phyloP scores from a whole-genome alignment of 1,139 yeast species.

The Ogataea hybrid region DNA sequence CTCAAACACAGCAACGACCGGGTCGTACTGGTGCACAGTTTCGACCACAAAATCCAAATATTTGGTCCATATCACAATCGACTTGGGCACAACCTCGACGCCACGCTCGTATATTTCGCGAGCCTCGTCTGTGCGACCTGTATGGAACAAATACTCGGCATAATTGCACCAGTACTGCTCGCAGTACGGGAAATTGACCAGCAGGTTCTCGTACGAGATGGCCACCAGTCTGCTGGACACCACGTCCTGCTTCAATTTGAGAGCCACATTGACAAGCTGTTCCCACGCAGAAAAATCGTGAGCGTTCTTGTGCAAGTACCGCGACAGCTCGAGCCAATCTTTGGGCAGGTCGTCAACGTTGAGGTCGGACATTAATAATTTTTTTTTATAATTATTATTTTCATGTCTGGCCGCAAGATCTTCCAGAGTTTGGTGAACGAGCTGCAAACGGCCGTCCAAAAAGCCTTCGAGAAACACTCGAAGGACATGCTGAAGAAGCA shows the following conservation, averaged over 20 bases:
- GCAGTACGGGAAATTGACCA: slow-evolving; percentile 63
- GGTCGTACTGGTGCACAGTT: slow-evolving; percentile 36
- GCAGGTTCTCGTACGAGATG: slow-evolving; percentile 52
- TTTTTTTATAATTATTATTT: not conserved
- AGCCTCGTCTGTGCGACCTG: slow-evolving; percentile 54
- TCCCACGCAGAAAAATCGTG: slow-evolving; percentile 34
- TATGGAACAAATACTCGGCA: slow-evolving; percentile 62
- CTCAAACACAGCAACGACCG: slow-evolving; percentile 51
- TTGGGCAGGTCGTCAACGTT: slow-evolving; percentile 20
- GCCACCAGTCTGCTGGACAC: slow-evolving; percentile 44
- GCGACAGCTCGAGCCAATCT: slow-evolving; percentile 26
- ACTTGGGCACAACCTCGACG: slow-evolving; percentile 48
- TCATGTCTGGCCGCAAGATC: slow-evolving; percentile 25
- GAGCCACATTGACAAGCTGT: slow-evolving; percentile 20
- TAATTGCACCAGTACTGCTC: slow-evolving; percentile 81
- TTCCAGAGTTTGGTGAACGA: slow-evolving; percentile 36
- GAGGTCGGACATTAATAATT: not conserved
- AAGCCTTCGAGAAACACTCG: slow-evolving; percentile 42
- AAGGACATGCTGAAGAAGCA: slow-evolving; percentile 48
- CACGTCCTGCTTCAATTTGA: slow-evolving; percentile 3
- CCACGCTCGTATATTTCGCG: slow-evolving; percentile 53
- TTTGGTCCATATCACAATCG: slow-evolving; percentile 71
- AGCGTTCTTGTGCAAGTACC: slow-evolving; percentile 19
- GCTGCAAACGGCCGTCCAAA: slow-evolving; percentile 43
- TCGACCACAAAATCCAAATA: slow-evolving; percentile 56